These are phyloP conservation scores for Themeda triandra DNA, from an alignment of 176 grass and related monocot species.

Conservation along the genomic window DNA sequence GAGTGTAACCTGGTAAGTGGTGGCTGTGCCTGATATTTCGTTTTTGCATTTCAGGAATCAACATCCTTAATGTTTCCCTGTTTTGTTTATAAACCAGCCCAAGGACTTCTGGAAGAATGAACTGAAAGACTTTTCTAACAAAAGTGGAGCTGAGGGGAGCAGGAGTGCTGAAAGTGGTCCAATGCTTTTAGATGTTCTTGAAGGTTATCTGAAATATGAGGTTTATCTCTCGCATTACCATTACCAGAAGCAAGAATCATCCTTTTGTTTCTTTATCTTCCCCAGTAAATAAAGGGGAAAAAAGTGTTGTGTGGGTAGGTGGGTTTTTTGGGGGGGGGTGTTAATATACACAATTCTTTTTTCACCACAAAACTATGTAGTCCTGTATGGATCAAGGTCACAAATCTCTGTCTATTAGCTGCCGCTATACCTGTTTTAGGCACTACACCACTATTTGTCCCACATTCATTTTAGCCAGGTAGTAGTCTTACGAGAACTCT, in stretches of 20 bases:
- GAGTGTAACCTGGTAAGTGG: slow-evolving; percentile 99
- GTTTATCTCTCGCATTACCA: slow-evolving; percentile 39
- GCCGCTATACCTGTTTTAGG: not conserved
- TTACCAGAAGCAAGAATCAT: not conserved
- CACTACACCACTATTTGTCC: not conserved
- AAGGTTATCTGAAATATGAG: slow-evolving; percentile 99
- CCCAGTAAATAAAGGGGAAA: not conserved
- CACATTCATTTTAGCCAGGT: not conserved
- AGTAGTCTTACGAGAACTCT: not conserved
- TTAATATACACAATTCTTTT: not conserved
- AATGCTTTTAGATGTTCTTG: slow-evolving; percentile 89
- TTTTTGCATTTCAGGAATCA: not conserved
- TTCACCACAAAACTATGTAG: not conserved
- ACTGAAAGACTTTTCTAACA: slow-evolving; percentile 69
- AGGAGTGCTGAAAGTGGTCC: slow-evolving; percentile 82
- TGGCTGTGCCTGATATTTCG: slow-evolving; percentile 30
- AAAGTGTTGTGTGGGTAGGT: too few relatives aligned
- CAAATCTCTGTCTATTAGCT: not conserved
- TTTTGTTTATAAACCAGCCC: slow-evolving; percentile 43
- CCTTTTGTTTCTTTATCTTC: not conserved
- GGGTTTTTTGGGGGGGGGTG: too few relatives aligned
- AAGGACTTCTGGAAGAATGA: slow-evolving; percentile 99
- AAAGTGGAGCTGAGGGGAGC: slow-evolving; percentile 58
- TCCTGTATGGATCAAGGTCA: not conserved
- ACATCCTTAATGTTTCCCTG: not conserved